These are phyloP conservation scores for Trichoderma harzianum DNA, from an alignment of 2,329 filamentous ascomycete species.

Conservation along the genomic window DNA sequence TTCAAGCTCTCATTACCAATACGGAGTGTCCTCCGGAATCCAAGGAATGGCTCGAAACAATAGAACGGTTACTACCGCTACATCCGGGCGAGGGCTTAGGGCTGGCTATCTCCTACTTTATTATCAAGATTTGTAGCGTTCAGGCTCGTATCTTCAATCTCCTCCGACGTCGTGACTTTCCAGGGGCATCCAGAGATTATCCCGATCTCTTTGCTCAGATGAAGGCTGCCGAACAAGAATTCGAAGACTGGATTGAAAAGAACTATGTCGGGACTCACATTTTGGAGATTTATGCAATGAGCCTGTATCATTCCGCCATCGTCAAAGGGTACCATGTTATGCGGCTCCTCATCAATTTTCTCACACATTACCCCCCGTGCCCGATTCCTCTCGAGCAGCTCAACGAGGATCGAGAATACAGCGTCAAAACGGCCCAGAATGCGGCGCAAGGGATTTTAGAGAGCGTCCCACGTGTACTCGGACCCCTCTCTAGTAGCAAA, in stretches of 20 bases:
- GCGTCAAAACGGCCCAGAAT: slow-evolving; percentile 27
- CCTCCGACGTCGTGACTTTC: slow-evolving; percentile 28
- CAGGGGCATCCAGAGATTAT: slow-evolving; percentile 30
- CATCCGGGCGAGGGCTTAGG: slow-evolving; percentile 27
- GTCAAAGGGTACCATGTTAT: slow-evolving; percentile 37
- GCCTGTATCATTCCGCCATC: slow-evolving; percentile 31
- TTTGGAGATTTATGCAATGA: slow-evolving; percentile 32
- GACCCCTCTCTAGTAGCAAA: slow-evolving; percentile 23
- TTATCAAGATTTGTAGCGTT: slow-evolving; percentile 28
- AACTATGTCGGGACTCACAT: slow-evolving; percentile 16
- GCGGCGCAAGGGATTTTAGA: slow-evolving; percentile 31
- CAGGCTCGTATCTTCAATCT: slow-evolving; percentile 29
- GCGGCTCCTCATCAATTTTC: slow-evolving; percentile 33
- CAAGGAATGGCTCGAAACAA: slow-evolving; percentile 34
- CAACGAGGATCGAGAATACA: slow-evolving; percentile 28
- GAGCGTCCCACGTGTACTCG: slow-evolving; percentile 26
- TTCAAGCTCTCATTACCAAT: slow-evolving; percentile 34
- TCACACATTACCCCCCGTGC: slow-evolving; percentile 31
- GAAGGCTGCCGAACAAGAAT: slow-evolving; percentile 25
- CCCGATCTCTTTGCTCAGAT: slow-evolving; percentile 26
- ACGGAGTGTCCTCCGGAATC: slow-evolving; percentile 36
- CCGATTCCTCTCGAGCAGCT: slow-evolving; percentile 27
- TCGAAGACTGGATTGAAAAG: slow-evolving; percentile 21
- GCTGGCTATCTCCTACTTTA: slow-evolving; percentile 28
- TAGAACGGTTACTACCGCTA: slow-evolving; percentile 26